Evolutionary conservation across 2,329 filamentous ascomycete genomes (phyloP), one percentile per base, ranked within the genome.

Genomic region (Tolypocladium pustulatum): DNA sequence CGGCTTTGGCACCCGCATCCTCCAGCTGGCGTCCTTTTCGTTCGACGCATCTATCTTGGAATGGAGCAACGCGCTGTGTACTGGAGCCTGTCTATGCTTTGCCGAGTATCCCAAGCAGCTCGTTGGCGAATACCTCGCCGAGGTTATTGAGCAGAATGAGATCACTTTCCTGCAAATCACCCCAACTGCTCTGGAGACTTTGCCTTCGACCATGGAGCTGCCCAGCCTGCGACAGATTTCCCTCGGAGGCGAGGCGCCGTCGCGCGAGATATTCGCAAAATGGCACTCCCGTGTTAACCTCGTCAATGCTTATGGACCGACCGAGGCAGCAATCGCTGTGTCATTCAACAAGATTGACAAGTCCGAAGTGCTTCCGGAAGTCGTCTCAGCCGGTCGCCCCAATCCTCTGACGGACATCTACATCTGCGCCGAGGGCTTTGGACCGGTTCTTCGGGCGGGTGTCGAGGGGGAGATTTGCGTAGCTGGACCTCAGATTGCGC

Each of bases 391-490:
- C n/a, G 59, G 59, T 20, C 46, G 20, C 8, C 41, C 54, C 15
- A 59, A 52, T 27, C 40, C 32, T 15, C n/a, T 34, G 36, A 52
- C 41, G 13, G 40, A 34, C 13, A 36, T 52, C 17, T 32, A 56
- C 34, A 41, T 59, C 25, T 60, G 59, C 59, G 34, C 51, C 13
- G 56, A 58, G 43, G 59, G 49, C 13, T 58, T 58, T 36, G 56
- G 52, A 10, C 17, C 56, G 7, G 13, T 56, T 17, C 36, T 60
- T 20, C 7, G 40, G 13, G 10, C 58, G 1, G 54, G 52, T 4
- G 27, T 34, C 20, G 36, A 54, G 20, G 62, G 61, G 7, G 62
- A 64, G 43, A 55, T 63, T 27, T 57, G 51, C 51, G 30, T 61
- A 1, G 57, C 57, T 25, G 61, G 61, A 36, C 53, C 58, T 27